Base-by-base conservation (phyloP, 2,329 filamentous ascomycete genomes). In the Alternaria angustiovoidea region DNA sequence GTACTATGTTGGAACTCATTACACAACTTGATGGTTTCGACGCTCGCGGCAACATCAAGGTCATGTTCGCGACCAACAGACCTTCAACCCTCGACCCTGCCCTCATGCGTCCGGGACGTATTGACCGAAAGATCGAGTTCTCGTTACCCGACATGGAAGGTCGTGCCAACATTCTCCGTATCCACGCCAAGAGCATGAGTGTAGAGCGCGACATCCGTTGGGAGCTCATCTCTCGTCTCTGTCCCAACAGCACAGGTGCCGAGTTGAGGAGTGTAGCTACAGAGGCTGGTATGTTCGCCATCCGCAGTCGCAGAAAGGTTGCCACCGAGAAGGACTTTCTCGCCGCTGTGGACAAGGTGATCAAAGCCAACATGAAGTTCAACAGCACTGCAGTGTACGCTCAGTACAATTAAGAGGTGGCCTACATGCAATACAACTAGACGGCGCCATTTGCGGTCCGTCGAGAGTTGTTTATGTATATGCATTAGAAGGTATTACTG, bases 161-260 rank as follows among this genome's bases (percentile, higher is more conserved):
- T 52, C 91, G 95, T 68, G 95, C 95, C 75, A 98, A 97, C 82
- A 98, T 99, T 75, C 87, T 99, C 44, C 91, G 95, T 51, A 99
- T 99, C 74, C 95, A 98, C 83, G 95, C 95, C 73, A 99, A 98
- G 90, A 96, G 92, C 78, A 99, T 99, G 95, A 97, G 93, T 18
- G 95, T 99, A 38, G 95, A 99, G 87, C 89, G 95, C 54, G 95
- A 99, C 77, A 99, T 99, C 75, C 89, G 95, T 81, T 99, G 95
- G 95, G 95, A 99, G 84, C 87, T 99, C 67, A 98, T 99, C 77
- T 97, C 94, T 20, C 90, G 95, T 72, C 86, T 99, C 66, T 99
- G 95, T 83, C 95, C 95, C 68, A 99, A 99, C 82, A 91, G 94
- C 54, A 99, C 95, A 1, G 95, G 95, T 83, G 95, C 95, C 51